These are phyloP conservation scores for Trichodelitschia bisporula DNA, from an alignment of 495 filamentous ascomycete species.

Conservation along the genomic window DNA sequence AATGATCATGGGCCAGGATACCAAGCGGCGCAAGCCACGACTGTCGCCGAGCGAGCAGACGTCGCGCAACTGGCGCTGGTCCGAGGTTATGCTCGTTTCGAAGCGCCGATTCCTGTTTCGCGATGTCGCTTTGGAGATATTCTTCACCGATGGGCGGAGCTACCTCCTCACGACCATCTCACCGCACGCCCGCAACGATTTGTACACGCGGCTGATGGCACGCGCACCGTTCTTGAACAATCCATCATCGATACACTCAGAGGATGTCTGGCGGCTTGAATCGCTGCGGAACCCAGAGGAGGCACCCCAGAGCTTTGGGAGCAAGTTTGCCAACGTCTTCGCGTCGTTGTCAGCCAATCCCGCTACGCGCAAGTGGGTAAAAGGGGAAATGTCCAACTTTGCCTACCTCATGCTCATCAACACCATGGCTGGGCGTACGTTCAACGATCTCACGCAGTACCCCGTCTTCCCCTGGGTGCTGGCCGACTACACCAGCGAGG, in stretches of 20 bases:
- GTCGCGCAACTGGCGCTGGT: slow-evolving; percentile 79
- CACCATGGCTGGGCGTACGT: slow-evolving; percentile 86
- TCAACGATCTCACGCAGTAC: slow-evolving; percentile 96
- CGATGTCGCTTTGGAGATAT: slow-evolving; percentile 84
- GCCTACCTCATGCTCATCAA: slow-evolving; percentile 97
- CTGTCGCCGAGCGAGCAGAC: slow-evolving; percentile 37
- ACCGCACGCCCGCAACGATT: slow-evolving; percentile 43
- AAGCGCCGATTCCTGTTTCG: slow-evolving; percentile 88
- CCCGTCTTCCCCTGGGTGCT: slow-evolving; percentile 96
- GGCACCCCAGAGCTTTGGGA: slow-evolving; percentile 56
- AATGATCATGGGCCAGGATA: slow-evolving; percentile 63
- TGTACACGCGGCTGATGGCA: slow-evolving; percentile 43
- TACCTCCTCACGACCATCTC: slow-evolving; percentile 73
- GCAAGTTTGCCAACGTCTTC: slow-evolving; percentile 89
- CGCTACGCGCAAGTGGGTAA: slow-evolving; percentile 72
- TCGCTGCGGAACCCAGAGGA: slow-evolving; percentile 64
- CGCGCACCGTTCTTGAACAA: slow-evolving; percentile 57
- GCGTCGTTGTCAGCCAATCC: slow-evolving; percentile 46
- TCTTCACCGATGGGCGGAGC: slow-evolving; percentile 89
- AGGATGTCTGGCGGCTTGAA: slow-evolving; percentile 74
- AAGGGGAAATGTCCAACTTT: slow-evolving; percentile 92
- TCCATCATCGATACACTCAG: slow-evolving; percentile 22
- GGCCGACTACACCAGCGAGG: slow-evolving; percentile 89
- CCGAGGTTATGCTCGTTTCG: slow-evolving; percentile 85
- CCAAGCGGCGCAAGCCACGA: slow-evolving; percentile 21